Base-by-base conservation (phyloP, 106 monocot genomes). In the Apostasia shenzhenica region DNA sequence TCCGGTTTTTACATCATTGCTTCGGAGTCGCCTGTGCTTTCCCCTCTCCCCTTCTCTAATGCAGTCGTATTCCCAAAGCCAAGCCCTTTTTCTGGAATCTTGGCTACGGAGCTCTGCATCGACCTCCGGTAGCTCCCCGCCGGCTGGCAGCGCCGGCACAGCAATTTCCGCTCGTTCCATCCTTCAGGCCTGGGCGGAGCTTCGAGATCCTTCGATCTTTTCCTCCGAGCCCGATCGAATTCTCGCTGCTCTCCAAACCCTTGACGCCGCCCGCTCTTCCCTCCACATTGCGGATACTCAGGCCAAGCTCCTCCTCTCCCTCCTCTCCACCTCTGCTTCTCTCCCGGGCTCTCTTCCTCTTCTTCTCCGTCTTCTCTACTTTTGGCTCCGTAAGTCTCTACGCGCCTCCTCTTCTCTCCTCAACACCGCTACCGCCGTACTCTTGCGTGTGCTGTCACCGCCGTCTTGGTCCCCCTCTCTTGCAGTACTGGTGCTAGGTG, bases 241-340 rank as follows among this genome's bases (percentile, higher is more conserved):
- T 67, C 39, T 49, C 69, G 12, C 64, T 38, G 61, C 91, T n/a
- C 97, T 89, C 73, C 79, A 52, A 8, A 64, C 80, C 77, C 95
- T 86, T 45, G 48, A 72, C 78, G 48, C 65, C 79, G 49, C 77
- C 61, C 70, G 61, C 26, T 49, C 76, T 61, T 75, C 86, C 43
- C 82, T 90, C 66, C 82, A 85, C 70, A 62, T 83, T 70, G 70
- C 86, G 44, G 83, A 85, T 41, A 76, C 89, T 40, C 89, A 90
- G 14, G 85, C 75, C 44, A 75, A 78, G 50, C 68, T 82, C 67
- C 86, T 79, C 80, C 66, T 85, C 48, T 83, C 85, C 72, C 49
- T 42, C 73, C 61, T 55, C 68, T 41, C 62, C 68, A 8, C 48
- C 83, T 14, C 44, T 41, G 47, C 67, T 44, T 45, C 73, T 43